Evolutionary conservation across 257 asterid species (phyloP), one percentile per base, ranked within the genome.

Genomic region (Pogostemon cablin): DNA sequence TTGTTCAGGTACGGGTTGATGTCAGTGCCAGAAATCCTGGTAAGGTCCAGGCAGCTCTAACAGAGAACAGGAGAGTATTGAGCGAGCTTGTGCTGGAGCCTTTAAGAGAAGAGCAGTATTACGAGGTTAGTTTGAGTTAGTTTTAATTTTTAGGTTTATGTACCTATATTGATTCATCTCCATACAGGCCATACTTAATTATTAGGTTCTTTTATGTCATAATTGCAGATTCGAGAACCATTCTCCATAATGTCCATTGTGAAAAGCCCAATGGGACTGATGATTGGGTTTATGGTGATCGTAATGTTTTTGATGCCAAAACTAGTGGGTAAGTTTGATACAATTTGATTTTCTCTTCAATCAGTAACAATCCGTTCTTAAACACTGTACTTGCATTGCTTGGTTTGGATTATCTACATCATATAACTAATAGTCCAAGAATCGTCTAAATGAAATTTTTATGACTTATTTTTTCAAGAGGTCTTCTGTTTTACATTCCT

Each of bases 191-290:
- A 25, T 25, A 25, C 32, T 25, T 25, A 25, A 25, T 25, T 25
- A 37, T 8, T 54, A 67, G 65, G 4, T 17, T 53, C 75, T 58
- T 58, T 39, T 65, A 32, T 54, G 68, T 72, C 62, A 46, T 73
- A 65, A 71, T 73, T 79, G 82, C 96, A 93, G 99, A 67, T 82
- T 66, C 86, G 95, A 75, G 97, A 93, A 78, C 99, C 97, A 59
- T 93, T 91, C 91, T 69, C 79, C 48, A 35, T 84, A 46, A 61
- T 89, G 90, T 87, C 97, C 54, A 41, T 93, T 9, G 71, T 91
- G 83, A 93, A 93, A 71, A 93, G 99, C 82, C 97, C 96, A 1
- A 91, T 93, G 99, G 97, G 99, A 59, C 77, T 93, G 95, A 93
- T 91, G 99, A 80, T 93, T n/a, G 97, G 99, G 15, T 93, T 93